These are phyloP conservation scores for Aspergillus novofumigatus DNA, from an alignment of 2,329 filamentous ascomycete species.

Conservation along the genomic window DNA sequence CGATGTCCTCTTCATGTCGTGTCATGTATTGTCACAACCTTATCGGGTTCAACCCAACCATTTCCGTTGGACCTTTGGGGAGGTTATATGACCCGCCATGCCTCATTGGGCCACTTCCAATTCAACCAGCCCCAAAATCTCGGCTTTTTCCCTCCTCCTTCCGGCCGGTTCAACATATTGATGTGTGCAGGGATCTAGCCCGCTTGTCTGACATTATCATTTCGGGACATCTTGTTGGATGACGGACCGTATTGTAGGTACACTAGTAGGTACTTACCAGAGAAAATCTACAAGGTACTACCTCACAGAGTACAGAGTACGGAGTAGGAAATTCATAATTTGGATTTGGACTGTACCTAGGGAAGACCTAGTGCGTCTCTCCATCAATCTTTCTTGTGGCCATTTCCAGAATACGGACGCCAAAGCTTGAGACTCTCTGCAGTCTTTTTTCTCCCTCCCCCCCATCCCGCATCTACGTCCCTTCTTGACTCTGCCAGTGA, in stretches of 20 bases:
- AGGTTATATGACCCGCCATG: slow-evolving; percentile 25
- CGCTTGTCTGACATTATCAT: background rate
- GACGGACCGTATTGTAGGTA: background rate
- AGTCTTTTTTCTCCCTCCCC: slow-evolving; percentile 6
- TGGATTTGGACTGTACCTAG: background rate
- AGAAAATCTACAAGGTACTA: background rate
- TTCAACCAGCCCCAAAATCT: slow-evolving; percentile 28
- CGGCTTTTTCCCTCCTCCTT: slow-evolving; percentile 13
- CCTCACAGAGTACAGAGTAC: background rate
- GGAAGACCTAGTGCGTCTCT: background rate
- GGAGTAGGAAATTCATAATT: background rate
- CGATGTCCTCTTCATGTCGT: background rate
- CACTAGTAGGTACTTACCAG: background rate
- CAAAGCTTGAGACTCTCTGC: slow-evolving; percentile 22
- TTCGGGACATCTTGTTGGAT: background rate
- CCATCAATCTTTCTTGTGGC: background rate
- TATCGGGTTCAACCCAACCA: slow-evolving; percentile 30
- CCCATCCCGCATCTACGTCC: slow-evolving; percentile 9
- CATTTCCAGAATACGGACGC: background rate
- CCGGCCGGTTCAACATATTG: slow-evolving; percentile 27
- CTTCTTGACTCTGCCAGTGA: background rate
- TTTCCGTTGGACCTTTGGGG: slow-evolving; percentile 31
- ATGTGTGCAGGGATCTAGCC: background rate
- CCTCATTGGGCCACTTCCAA: slow-evolving; percentile 27
- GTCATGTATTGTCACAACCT: slow-evolving; percentile 15